Evolutionary conservation across 2,329 filamentous ascomycete species (phyloP).

Genomic region (Helicocarpus griseus): DNA sequence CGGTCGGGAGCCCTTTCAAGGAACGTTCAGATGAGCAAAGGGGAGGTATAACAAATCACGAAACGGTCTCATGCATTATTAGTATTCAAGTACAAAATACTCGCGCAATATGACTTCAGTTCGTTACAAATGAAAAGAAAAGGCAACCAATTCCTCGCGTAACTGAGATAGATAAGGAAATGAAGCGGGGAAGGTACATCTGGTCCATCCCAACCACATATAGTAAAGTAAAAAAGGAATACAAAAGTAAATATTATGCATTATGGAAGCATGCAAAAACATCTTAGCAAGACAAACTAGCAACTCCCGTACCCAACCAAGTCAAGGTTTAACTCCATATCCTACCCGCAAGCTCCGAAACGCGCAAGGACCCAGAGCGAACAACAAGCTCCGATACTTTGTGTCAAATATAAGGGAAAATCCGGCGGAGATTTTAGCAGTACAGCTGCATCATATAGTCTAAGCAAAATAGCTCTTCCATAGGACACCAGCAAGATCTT

Average conservation of each 20-base stretch:
- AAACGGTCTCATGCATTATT: background rate
- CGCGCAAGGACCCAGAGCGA: too few species aligned
- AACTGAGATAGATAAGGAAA: too few species aligned
- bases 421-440: background rate
- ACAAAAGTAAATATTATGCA: background rate
- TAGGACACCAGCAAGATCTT: constrained; percentile 88
- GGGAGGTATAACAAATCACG: background rate
- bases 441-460: background rate
- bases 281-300: too few species aligned
- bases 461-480: constrained; percentile 99
- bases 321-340: too few species aligned
- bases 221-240: background rate
- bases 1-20: too few species aligned
- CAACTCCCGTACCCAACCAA: too few species aligned
- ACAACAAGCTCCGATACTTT: background rate
- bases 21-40: too few species aligned
- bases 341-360: too few species aligned
- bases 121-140: background rate
- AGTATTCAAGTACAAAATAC: background rate
- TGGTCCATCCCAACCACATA: too few species aligned
- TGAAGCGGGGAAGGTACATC: too few species aligned
- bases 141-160: too few species aligned
- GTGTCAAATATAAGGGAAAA: background rate
- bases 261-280: too few species aligned
- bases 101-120: background rate